Percentiles rank a stretch among this genome's conserved stretches.
phyloP scores from a whole-genome alignment of 2,329 filamentous ascomycete genomes.

The Decorospora gaudefroyi region DNA sequence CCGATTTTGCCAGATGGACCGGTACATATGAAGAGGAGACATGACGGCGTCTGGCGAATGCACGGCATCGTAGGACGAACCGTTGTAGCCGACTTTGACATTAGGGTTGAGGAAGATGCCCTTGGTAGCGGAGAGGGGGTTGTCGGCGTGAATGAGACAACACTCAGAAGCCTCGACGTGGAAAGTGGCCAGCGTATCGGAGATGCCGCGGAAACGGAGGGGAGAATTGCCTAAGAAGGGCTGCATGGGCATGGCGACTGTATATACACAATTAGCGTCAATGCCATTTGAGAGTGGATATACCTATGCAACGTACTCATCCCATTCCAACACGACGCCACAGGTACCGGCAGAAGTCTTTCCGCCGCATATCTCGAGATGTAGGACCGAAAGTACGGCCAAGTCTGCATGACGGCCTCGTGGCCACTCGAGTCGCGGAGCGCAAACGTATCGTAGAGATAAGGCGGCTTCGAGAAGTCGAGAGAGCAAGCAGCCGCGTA shows the following conservation, averaged over 20 bases:
- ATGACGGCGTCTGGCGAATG: conserved; percentile 13
- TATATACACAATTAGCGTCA: conserved; percentile 16
- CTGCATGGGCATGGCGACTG: conserved; percentile 35
- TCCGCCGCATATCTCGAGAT: conserved; percentile 60
- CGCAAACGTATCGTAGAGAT: conserved; percentile 67
- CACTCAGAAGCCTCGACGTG: conserved; percentile 80
- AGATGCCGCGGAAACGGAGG: conserved; percentile 66
- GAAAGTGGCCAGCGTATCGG: conserved; percentile 61
- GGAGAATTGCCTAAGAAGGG: conserved; percentile 34
- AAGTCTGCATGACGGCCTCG: conserved; percentile 58
- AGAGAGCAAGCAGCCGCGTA: conserved; percentile 67
- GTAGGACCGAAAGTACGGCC: conserved; percentile 62
- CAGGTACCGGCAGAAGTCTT: conserved; percentile 56
- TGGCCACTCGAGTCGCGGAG: conserved; percentile 60
- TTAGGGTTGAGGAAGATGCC: conserved; percentile 72
- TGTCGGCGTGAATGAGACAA: conserved; percentile 76
- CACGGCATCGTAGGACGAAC: conserved; percentile 30
- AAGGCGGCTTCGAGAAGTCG: conserved; percentile 60
- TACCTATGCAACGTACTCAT: conserved; percentile 53
- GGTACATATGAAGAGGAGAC: conserved; percentile 17
- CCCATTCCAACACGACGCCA: conserved; percentile 71
- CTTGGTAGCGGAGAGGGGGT: conserved; percentile 57
- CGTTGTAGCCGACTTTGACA: conserved; percentile 69
- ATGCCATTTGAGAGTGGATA: not conserved
- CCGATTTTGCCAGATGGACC: conserved; percentile 19